A percentile compares a stretch with the other conserved stretches of the same genome.
These are phyloP conservation scores for Trypanosomatidae sp. DNA, from an alignment of 208 protist genomes.

Conservation along the genomic window DNA sequence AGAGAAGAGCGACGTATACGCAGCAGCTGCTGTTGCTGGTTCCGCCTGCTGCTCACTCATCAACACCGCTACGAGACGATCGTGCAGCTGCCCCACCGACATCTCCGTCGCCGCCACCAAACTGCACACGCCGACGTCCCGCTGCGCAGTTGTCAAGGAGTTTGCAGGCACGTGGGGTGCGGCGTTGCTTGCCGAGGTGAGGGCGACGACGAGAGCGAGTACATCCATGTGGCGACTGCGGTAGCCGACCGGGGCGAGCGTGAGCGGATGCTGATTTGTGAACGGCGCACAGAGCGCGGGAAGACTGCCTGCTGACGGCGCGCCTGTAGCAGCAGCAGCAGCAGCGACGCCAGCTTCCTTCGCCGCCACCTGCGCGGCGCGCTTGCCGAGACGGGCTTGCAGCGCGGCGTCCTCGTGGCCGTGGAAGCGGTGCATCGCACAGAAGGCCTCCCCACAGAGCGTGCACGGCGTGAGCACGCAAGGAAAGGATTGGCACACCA, in stretches of 20 bases:
- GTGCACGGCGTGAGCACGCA: constrained; percentile 52
- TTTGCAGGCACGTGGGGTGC: not conserved
- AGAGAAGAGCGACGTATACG: too few species aligned
- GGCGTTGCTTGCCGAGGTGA: not conserved
- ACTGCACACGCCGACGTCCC: constrained; percentile 52
- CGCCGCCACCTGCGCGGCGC: not conserved
- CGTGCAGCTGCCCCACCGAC: constrained; percentile 62
- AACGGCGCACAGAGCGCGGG: constrained; percentile 30
- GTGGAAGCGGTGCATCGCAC: constrained; percentile 68
- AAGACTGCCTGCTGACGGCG: not conserved
- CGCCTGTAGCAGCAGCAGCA: too few species aligned
- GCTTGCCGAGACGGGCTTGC: not conserved
- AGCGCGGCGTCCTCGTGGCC: constrained; percentile 28
- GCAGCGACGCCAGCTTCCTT: too few species aligned
- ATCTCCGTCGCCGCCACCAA: constrained; percentile 44
- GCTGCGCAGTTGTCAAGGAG: not conserved
- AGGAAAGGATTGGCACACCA: constrained; percentile 28
- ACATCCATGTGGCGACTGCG: constrained; percentile 38
- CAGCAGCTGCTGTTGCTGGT: too few species aligned
- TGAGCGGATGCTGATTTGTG: constrained; percentile 20
- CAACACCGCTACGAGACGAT: constrained; percentile 50
- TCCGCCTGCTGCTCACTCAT: too few species aligned
- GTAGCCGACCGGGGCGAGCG: constrained; percentile 44
- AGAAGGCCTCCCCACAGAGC: constrained; percentile 40
- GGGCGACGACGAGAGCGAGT: constrained; percentile 19